These are phyloP conservation scores for Penicillium canescens DNA, from an alignment of 495 filamentous ascomycete species.

Conservation along the genomic window DNA sequence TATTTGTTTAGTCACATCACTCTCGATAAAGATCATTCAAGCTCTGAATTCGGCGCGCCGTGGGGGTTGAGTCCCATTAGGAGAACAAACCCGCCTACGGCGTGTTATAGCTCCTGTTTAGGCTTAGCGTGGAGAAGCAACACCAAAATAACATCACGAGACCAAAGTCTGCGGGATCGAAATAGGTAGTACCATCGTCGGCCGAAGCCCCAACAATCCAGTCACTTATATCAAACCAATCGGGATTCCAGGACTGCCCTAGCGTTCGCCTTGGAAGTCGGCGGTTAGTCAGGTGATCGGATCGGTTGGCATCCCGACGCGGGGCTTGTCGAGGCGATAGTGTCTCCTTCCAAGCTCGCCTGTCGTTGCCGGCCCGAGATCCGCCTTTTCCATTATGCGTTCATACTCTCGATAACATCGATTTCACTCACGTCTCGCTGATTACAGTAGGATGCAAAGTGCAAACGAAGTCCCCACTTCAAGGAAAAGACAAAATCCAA, in stretches of 20 bases:
- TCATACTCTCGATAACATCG: background rate
- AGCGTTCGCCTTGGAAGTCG: background rate
- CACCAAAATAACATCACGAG: too few relatives aligned
- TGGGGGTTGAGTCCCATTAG: background rate
- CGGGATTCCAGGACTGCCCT: background rate
- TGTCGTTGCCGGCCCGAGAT: too few relatives aligned
- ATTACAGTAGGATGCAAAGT: background rate
- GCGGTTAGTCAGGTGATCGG: conserved; percentile 8
- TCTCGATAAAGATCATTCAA: too few relatives aligned
- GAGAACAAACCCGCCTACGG: background rate
- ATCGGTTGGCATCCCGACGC: background rate
- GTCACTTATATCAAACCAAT: background rate
- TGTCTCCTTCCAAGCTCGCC: too few relatives aligned
- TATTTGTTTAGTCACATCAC: too few relatives aligned
- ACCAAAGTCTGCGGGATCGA: background rate
- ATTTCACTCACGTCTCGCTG: background rate
- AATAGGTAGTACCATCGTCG: background rate
- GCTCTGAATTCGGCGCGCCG: too few relatives aligned
- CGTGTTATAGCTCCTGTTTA: background rate
- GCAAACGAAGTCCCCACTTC: background rate
- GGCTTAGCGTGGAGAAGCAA: background rate
- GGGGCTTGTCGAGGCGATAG: too few relatives aligned
- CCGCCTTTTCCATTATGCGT: background rate
- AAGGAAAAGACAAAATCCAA: conserved; percentile 24
- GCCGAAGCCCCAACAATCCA: background rate